These are phyloP conservation scores for Arxiozyma bovina DNA, from an alignment of 1,139 yeast genomes.

Conservation along the genomic window DNA sequence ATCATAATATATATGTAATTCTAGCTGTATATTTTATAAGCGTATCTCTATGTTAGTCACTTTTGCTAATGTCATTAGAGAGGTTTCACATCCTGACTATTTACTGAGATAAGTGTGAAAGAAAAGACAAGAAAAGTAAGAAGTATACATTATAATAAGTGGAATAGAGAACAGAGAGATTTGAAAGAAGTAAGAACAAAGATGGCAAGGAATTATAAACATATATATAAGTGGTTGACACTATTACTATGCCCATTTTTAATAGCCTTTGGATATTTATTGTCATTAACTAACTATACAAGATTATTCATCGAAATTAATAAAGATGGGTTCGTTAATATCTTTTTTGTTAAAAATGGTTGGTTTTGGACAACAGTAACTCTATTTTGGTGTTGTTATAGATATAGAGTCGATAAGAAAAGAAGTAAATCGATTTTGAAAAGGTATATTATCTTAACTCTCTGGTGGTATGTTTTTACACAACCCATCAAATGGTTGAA, in stretches of 20 bases:
- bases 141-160: no score
- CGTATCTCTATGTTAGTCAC: not conserved
- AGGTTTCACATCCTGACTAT: no score
- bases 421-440: not conserved
- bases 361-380: constrained; percentile 84
- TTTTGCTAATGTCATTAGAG: not conserved
- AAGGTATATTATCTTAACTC: constrained; percentile 19
- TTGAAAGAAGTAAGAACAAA: not conserved
- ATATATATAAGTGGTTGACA: constrained; percentile 5
- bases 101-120: not conserved
- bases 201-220: constrained; percentile 2
- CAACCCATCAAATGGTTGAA: constrained; percentile 19
- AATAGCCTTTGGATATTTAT: constrained; percentile 26
- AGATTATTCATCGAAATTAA: constrained; percentile 7
- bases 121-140: no score
- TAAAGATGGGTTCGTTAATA: constrained; percentile 46
- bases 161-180: no score
- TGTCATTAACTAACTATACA: constrained; percentile 7
- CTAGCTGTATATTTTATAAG: no score
- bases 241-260: constrained; percentile 26
- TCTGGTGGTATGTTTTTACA: constrained; percentile 29
- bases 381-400: not conserved
- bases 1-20: no score
- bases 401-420: not conserved
- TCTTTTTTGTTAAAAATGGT: constrained; percentile 71